A percentile compares a stretch with the other conserved stretches of the same genome.
Conservation (phyloP, 805 yeast genomes). For the Wickerhamomyces chambardii region DNA sequence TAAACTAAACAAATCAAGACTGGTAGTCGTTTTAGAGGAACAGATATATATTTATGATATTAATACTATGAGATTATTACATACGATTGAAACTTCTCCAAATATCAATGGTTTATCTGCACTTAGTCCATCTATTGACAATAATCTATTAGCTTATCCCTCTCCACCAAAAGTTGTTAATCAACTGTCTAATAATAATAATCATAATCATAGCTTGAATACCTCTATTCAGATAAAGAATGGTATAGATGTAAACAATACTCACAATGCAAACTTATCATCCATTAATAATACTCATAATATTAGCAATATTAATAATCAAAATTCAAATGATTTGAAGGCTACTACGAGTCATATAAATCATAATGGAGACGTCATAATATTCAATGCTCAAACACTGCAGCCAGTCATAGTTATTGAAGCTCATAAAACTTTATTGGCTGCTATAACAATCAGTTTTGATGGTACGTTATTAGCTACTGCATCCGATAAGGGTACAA, state of each 20-base stretch:
- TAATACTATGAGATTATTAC: constrained; percentile 56
- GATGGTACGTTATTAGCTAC: constrained; percentile 67
- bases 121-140: constrained; percentile 41
- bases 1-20: constrained; percentile 54
- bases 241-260: constrained; percentile 1
- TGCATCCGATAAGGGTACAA: constrained; percentile 72
- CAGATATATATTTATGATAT: constrained; percentile 70
- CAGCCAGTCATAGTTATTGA: constrained; percentile 63
- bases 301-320: constrained; percentile 26
- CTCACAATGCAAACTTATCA: neutral
- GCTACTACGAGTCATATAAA: constrained; percentile 3
- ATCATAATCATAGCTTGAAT: constrained; percentile 24
- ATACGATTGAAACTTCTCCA: constrained; percentile 39
- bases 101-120: constrained; percentile 52
- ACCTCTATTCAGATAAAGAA: constrained; percentile 1
- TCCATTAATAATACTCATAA: constrained; percentile 6
- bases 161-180: constrained; percentile 53
- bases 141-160: constrained; percentile 60
- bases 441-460: constrained; percentile 50
- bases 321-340: constrained; percentile 24
- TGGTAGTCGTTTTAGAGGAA: constrained; percentile 51
- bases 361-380: constrained; percentile 55
- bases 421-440: constrained; percentile 65
- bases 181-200: neutral
- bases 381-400: constrained; percentile 51